Percentiles rank a stretch among this genome's conserved stretches.
These are phyloP conservation scores for Salix caprea DNA, from an alignment of 345 rosid genomes.

Conservation along the genomic window DNA sequence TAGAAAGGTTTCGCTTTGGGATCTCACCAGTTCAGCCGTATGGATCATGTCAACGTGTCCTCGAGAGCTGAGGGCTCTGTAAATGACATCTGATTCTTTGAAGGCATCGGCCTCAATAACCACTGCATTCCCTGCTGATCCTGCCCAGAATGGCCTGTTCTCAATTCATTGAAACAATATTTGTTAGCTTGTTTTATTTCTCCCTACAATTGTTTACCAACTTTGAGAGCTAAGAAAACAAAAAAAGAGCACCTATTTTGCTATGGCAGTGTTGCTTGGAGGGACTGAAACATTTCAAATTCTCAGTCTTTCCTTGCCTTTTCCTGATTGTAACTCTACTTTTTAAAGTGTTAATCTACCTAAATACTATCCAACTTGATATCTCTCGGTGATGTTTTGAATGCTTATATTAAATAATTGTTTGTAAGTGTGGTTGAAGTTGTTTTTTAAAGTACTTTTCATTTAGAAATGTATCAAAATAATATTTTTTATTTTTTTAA, in stretches of 20 bases:
- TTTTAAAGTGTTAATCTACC: neutral
- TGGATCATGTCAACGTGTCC: constrained; percentile 83
- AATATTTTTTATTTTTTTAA: too few relatives aligned
- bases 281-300: neutral
- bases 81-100: constrained; percentile 87
- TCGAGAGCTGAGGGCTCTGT: constrained; percentile 63
- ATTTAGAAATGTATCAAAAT: too few relatives aligned
- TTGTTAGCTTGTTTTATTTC: neutral
- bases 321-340: neutral
- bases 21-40: constrained; percentile 72
- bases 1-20: neutral
- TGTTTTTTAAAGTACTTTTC: too few relatives aligned
- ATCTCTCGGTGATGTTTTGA: neutral
- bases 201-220: neutral
- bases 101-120: constrained; percentile 93
- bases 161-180: neutral
- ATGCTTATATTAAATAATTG: neutral
- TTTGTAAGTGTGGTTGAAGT: too few relatives aligned
- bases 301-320: neutral
- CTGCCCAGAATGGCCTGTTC: constrained; percentile 79
- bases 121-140: constrained; percentile 67
- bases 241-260: neutral
- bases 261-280: neutral
- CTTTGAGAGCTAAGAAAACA: neutral
- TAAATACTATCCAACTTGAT: neutral